A percentile compares a stretch with the other conserved stretches of the same genome.
Conservation (phyloP, 768 basidiomycete genomes). For the Chlorophyllum brunneum region DNA sequence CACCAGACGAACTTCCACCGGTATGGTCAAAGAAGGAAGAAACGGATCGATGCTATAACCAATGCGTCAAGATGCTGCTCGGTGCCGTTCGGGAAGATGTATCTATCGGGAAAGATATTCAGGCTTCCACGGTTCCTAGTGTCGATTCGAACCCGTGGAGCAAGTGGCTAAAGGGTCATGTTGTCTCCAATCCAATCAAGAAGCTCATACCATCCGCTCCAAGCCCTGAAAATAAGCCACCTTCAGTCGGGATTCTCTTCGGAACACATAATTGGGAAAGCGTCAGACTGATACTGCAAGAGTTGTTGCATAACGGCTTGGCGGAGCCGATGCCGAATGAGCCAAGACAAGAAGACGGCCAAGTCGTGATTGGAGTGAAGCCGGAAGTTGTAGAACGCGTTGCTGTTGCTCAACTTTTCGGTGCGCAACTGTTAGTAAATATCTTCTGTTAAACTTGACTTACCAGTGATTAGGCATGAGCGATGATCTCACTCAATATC, state of each 20-base stretch:
- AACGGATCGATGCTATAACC: constrained; percentile 74
- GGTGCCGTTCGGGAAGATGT: constrained; percentile 52
- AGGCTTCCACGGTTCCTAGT: not conserved
- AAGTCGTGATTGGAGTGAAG: constrained; percentile 33
- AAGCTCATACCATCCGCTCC: not conserved
- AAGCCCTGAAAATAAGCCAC: not conserved
- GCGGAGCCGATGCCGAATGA: constrained; percentile 27
- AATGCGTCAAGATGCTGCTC: constrained; percentile 55
- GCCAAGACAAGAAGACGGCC: constrained; percentile 11
- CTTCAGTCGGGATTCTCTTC: constrained; percentile 64
- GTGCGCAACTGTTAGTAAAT: constrained; percentile 33
- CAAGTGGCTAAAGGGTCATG: constrained; percentile 11
- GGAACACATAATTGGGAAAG: constrained; percentile 85
- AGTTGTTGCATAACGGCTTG: constrained; percentile 54
- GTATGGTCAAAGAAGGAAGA: constrained; percentile 67
- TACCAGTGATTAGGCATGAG: constrained; percentile 63
- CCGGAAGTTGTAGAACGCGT: constrained; percentile 62
- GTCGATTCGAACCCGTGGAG: constrained; percentile 1
- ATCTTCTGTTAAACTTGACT: not conserved
- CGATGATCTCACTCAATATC: constrained; percentile 71
- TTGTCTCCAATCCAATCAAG: not conserved
- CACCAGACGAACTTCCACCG: constrained; percentile 55
- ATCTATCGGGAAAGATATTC: constrained; percentile 3
- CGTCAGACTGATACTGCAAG: constrained; percentile 54
- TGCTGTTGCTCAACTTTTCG: constrained; percentile 79